phyloP scores from a whole-genome alignment of 208 protist genomes.

The Acanthamoeba rhysodes region DNA sequence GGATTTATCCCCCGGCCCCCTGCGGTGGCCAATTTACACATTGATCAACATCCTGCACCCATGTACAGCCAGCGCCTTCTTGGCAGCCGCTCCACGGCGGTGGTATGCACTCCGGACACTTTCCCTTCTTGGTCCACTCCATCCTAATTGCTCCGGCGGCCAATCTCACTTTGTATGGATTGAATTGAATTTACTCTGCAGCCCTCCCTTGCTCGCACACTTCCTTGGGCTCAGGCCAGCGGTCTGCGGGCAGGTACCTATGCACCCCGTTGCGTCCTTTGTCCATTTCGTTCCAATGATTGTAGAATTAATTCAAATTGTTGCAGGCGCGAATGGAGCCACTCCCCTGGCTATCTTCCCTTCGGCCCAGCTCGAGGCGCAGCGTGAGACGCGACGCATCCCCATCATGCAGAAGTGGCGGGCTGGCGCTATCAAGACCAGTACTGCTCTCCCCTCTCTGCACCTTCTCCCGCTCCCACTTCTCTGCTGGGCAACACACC shows the following conservation, averaged over 20 bases:
- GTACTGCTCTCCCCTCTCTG: neutral
- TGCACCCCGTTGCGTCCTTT: neutral
- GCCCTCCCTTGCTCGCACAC: neutral
- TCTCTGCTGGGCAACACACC: neutral
- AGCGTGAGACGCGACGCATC: slow-evolving; percentile 34
- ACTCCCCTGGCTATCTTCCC: neutral
- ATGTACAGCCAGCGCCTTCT: slow-evolving; percentile 53
- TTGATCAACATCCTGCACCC: too few relatives aligned
- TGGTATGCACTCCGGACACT: neutral
- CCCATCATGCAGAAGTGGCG: slow-evolving; percentile 58
- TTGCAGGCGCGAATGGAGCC: slow-evolving; percentile 21
- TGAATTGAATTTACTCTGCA: neutral
- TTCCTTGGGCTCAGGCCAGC: neutral
- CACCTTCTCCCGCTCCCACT: neutral
- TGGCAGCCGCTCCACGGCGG: neutral
- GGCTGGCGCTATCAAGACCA: slow-evolving; percentile 29
- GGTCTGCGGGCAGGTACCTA: neutral
- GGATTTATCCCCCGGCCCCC: neutral
- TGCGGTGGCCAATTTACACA: too few relatives aligned
- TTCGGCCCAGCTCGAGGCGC: slow-evolving; percentile 23
- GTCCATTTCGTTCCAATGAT: neutral
- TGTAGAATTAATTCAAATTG: neutral
- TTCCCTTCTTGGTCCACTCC: neutral
- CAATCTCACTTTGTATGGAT: neutral
- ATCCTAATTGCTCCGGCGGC: neutral